These are phyloP conservation scores for Plenodomus biglobosus DNA, from an alignment of 2,329 filamentous ascomycete species.

Conservation along the genomic window DNA sequence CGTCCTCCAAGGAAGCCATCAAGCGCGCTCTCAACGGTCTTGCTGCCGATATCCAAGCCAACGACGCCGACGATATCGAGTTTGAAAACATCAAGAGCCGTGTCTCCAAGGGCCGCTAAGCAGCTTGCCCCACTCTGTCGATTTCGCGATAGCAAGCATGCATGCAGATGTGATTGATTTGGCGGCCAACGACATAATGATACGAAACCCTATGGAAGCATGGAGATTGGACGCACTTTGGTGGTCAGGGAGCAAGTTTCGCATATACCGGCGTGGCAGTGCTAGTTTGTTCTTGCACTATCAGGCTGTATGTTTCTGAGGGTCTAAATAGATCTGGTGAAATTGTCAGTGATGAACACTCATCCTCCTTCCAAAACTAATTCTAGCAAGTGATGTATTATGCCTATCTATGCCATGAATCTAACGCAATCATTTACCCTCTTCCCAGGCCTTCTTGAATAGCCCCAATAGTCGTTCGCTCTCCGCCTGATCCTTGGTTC, in stretches of 20 bases:
- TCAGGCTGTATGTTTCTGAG: slow-evolving; percentile 16
- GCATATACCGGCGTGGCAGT: slow-evolving; percentile 9
- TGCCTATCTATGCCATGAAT: background rate
- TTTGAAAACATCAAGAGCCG: slow-evolving; percentile 65
- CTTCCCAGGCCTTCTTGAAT: slow-evolving; percentile 73
- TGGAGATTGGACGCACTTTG: slow-evolving; percentile 5
- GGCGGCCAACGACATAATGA: slow-evolving; percentile 19
- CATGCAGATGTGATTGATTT: slow-evolving; percentile 11
- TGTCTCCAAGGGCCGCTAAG: slow-evolving; percentile 55
- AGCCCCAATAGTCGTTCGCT: slow-evolving; percentile 65
- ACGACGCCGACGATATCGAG: slow-evolving; percentile 81
- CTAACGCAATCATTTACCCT: slow-evolving; percentile 16
- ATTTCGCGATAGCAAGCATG: slow-evolving; percentile 13
- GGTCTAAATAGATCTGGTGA: slow-evolving; percentile 21
- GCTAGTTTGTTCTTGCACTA: slow-evolving; percentile 13
- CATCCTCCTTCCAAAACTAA: background rate
- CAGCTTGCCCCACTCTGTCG: slow-evolving; percentile 11
- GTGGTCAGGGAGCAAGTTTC: slow-evolving; percentile 15
- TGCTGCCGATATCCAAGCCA: slow-evolving; percentile 77
- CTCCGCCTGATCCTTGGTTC: slow-evolving; percentile 68
- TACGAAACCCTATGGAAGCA: slow-evolving; percentile 13
- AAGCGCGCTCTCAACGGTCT: slow-evolving; percentile 78
- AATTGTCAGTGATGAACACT: slow-evolving; percentile 26
- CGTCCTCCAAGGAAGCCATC: slow-evolving; percentile 82
- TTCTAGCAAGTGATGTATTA: slow-evolving; percentile 1